phyloP scores from a whole-genome alignment of 2,329 filamentous ascomycete species.

The Ramularia endophylla region DNA sequence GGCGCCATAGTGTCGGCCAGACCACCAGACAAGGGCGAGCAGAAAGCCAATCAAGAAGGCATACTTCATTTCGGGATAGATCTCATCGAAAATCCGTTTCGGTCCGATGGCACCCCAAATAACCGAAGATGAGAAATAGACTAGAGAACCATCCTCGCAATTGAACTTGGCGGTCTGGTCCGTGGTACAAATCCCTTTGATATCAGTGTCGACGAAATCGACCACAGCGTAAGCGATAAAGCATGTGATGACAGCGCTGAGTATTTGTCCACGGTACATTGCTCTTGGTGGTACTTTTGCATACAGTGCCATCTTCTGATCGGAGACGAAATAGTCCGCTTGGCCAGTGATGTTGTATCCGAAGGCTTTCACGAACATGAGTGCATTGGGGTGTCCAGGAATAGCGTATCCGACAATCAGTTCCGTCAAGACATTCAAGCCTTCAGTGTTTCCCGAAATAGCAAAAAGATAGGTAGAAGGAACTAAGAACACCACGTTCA shows the following conservation, averaged over 20 bases:
- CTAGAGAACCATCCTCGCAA: no score
- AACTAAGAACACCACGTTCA: no score
- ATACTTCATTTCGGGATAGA: slow-evolving; percentile 8
- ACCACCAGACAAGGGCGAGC: slow-evolving; percentile 5
- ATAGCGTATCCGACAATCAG: slow-evolving; percentile 79
- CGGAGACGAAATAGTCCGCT: slow-evolving; percentile 80
- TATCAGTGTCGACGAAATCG: slow-evolving; percentile 46
- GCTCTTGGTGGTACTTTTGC: slow-evolving; percentile 80
- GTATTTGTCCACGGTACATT: slow-evolving; percentile 68
- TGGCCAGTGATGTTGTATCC: slow-evolving; percentile 46
- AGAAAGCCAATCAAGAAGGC: slow-evolving; percentile 6
- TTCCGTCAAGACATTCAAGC: no score
- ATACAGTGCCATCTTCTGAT: slow-evolving; percentile 80
- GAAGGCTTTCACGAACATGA: slow-evolving; percentile 76
- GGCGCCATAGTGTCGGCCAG: no score
- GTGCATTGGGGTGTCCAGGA: slow-evolving; percentile 76
- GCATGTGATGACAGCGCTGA: slow-evolving; percentile 75
- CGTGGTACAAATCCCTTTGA: slow-evolving; percentile 3
- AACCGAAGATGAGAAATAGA: slow-evolving; percentile 5
- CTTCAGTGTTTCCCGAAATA: no score
- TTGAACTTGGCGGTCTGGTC: no score
- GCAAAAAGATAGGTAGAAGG: no score
- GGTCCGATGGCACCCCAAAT: slow-evolving; percentile 6
- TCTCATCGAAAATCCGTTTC: slow-evolving; percentile 6
- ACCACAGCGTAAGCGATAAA: slow-evolving; percentile 53